phyloP scores from a whole-genome alignment of 768 basidiomycete genomes.

The Mycena indigotica region DNA sequence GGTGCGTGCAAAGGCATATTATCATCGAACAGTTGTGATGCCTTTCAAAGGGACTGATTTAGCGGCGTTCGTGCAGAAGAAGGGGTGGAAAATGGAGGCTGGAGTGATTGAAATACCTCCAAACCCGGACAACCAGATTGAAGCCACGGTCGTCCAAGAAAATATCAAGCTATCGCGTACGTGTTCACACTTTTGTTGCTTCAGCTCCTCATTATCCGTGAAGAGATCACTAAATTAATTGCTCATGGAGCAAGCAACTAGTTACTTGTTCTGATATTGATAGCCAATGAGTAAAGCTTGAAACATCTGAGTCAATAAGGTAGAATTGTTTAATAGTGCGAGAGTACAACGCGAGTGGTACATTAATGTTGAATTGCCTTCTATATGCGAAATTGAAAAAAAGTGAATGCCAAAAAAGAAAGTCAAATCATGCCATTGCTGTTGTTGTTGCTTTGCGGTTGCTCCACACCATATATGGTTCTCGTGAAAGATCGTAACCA shows the following conservation, averaged over 20 bases:
- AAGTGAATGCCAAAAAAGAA: constrained; percentile 9
- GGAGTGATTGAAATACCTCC: constrained; percentile 69
- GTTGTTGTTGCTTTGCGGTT: constrained; percentile 63
- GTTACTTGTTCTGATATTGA: background rate
- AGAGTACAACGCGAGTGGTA: constrained; percentile 10
- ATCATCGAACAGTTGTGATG: constrained; percentile 1
- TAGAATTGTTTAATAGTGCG: constrained; percentile 9
- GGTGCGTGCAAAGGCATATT: constrained; percentile 42
- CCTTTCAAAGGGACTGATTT: constrained; percentile 53
- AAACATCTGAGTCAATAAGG: constrained; percentile 14
- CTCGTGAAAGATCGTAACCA: constrained; percentile 67
- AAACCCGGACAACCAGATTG: constrained; percentile 88
- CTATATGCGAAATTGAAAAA: constrained; percentile 20
- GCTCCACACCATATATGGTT: constrained; percentile 88
- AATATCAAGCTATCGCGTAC: constrained; percentile 78
- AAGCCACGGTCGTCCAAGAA: constrained; percentile 83
- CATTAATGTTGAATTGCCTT: constrained; percentile 22
- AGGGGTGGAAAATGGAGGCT: constrained; percentile 67
- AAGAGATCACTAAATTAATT: constrained; percentile 80
- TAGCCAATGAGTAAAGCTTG: no score
- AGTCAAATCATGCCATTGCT: constrained; percentile 4
- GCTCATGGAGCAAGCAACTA: constrained; percentile 54
- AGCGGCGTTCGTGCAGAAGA: constrained; percentile 57
- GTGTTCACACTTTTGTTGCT: constrained; percentile 28
- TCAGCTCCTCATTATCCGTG: constrained; percentile 11